phyloP scores from a whole-genome alignment of 176 grass and related monocot species.

The Puya raimondii region DNA sequence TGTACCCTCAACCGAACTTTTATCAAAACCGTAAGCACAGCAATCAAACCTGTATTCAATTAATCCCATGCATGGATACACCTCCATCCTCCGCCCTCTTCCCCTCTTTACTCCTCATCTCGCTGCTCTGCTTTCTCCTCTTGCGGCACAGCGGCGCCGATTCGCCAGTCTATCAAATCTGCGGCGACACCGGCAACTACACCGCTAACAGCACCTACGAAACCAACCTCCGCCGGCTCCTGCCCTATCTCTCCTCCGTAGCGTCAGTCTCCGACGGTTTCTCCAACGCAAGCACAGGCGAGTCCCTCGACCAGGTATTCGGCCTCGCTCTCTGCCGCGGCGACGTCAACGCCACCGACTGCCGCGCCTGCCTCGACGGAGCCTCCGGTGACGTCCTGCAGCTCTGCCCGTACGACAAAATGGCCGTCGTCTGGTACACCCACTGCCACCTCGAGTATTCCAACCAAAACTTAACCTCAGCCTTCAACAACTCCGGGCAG shows the following conservation, averaged over 20 bases:
- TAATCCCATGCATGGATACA: no score
- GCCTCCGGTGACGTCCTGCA: conserved; percentile 1
- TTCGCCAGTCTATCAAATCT: conserved; percentile 5
- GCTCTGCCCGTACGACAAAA: conserved; percentile 12
- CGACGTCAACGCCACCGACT: conserved; percentile 16
- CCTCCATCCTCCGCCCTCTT: no score
- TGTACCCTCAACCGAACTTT: no score
- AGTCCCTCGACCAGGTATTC: conserved; percentile 9
- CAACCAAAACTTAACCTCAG: conserved; percentile 20
- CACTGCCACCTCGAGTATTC: conserved; percentile 44
- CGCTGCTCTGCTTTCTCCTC: no score
- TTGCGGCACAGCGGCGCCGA: no score
- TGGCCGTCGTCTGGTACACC: conserved; percentile 29
- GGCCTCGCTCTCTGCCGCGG: conserved; percentile 51
- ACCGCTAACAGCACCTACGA: conserved; percentile 27
- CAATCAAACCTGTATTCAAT: no score
- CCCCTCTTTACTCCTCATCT: no score
- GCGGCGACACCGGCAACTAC: conserved; percentile 32
- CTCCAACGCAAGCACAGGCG: not conserved
- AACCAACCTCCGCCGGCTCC: conserved; percentile 20
- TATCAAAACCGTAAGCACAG: no score
- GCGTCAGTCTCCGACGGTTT: conserved; percentile 18
- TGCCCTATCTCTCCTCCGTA: not conserved
- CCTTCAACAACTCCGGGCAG: conserved; percentile 12
- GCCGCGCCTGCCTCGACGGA: conserved; percentile 25